Base-by-base conservation (phyloP, 768 basidiomycete genomes). In the Macrolepiota fuliginosa region DNA sequence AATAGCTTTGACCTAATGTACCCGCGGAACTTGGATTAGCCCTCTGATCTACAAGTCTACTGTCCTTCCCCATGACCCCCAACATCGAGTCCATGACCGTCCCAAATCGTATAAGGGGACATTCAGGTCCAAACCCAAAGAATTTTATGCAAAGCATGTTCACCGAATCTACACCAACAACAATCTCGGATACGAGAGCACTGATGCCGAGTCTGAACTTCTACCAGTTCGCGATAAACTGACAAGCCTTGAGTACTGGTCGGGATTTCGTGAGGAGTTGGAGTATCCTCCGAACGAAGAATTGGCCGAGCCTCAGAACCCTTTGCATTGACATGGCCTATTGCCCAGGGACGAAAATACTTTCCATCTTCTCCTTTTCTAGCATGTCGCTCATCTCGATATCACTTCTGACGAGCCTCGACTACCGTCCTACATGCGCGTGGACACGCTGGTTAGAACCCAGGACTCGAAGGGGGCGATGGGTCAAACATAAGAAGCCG, bases 381-480 rank as follows among this genome's bases (percentile, higher is more conserved):
- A 47, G 22, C 45, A 22, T 10, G 46, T 47, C n/a, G 22, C 15
- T 19, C 46, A 47, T 24, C 46, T 19, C 22, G 46, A 24, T 10
- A 10, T 17, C 46, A 47, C n/a, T 47, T 15, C 22, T 24, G n/a
- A n/a, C n/a, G n/a, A n/a, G n/a, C n/a, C 22, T 47, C 5, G 22
- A 24, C 15, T 24, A 40, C n/a, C 39, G 12, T 12, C 1, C n/a
- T 12, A 12, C 39, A 40, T 40, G 39, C n/a, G 15, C 15, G 39
- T 15, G 39, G 3, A 9, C 32, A 1, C 29, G 27, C 13, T 15
- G 27, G 32, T 29, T 53, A 36, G 13, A 53, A 32, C n/a, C 22
- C 13, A 53, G 37, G 36, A 58, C 24, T 58, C 39, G 36, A 50
- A 17, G n/a, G n/a, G n/a, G n/a, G 49, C 35, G n/a, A 58, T 58